Conservation (phyloP, 1,139 yeast genomes). For the Fermentozyma sake region DNA sequence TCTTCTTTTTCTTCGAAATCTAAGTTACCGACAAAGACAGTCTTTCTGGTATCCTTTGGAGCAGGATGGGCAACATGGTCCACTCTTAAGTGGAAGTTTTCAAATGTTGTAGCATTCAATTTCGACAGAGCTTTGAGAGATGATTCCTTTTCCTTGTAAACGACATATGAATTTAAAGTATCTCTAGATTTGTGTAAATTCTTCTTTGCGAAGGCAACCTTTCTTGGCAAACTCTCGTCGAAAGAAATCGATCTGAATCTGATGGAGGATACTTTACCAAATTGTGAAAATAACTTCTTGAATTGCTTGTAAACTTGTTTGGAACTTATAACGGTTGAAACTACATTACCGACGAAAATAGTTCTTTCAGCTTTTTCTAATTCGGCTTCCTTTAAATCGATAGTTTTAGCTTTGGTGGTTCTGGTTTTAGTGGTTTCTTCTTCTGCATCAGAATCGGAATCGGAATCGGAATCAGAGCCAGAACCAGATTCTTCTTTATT, state of each 20-base stretch:
- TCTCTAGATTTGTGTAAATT: slow-evolving; percentile 74
- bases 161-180: slow-evolving; percentile 84
- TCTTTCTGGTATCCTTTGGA: slow-evolving; percentile 75
- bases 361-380: slow-evolving; percentile 85
- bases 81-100: slow-evolving; percentile 75
- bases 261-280: slow-evolving; percentile 65
- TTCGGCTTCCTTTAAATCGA: slow-evolving; percentile 62
- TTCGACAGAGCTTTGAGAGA: slow-evolving; percentile 49
- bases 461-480: slow-evolving; percentile 26
- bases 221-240: slow-evolving; percentile 83
- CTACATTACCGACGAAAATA: slow-evolving; percentile 83
- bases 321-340: slow-evolving; percentile 58
- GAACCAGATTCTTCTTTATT: slow-evolving; percentile 7
- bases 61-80: slow-evolving; percentile 92
- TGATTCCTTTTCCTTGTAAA: slow-evolving; percentile 51
- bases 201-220: slow-evolving; percentile 83
- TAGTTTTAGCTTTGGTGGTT: slow-evolving; percentile 28
- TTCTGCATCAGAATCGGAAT: slow-evolving; percentile 13
- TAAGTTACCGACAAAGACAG: slow-evolving; percentile 89
- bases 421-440: slow-evolving; percentile 8
- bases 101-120: slow-evolving; percentile 66
- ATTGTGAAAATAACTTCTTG: slow-evolving; percentile 53
- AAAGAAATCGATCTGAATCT: slow-evolving; percentile 93
- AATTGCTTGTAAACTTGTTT: slow-evolving; percentile 60
- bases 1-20: slow-evolving; percentile 94